phyloP scores from a whole-genome alignment of 495 filamentous ascomycete species.

The Tuber magnatum region DNA sequence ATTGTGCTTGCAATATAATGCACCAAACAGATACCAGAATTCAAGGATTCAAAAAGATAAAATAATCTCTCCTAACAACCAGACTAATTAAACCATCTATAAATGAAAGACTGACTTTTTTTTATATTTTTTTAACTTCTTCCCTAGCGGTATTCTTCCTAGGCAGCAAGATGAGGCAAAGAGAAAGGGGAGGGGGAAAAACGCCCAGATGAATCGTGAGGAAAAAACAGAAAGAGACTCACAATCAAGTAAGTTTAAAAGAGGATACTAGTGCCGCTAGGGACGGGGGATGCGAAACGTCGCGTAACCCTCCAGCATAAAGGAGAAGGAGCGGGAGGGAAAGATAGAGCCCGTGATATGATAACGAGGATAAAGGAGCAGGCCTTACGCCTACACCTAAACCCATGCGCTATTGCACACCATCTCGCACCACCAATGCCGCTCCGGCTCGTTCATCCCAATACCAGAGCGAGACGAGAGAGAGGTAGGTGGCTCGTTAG shows the following conservation, averaged over 20 bases:
- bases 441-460: not conserved
- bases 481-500: not conserved
- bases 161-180: not conserved
- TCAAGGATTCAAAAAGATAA: not conserved
- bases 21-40: not conserved
- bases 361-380: not conserved
- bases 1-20: not conserved
- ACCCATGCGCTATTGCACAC: not conserved
- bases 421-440: not conserved
- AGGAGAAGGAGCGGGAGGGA: not conserved
- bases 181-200: too few relatives aligned
- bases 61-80: not conserved
- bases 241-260: not conserved
- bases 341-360: not conserved
- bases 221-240: not conserved
- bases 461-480: not conserved
- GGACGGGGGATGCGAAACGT: not conserved
- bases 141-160: not conserved
- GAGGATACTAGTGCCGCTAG: not conserved
- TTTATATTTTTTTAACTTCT: too few relatives aligned
- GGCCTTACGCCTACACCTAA: not conserved
- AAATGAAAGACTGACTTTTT: not conserved
- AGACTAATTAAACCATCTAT: not conserved
- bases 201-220: not conserved
- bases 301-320: not conserved